A percentile compares a stretch with the other conserved stretches of the same genome.
These are phyloP conservation scores for Tardiomyces blankii DNA, from an alignment of 1,139 yeast species.

Conservation along the genomic window DNA sequence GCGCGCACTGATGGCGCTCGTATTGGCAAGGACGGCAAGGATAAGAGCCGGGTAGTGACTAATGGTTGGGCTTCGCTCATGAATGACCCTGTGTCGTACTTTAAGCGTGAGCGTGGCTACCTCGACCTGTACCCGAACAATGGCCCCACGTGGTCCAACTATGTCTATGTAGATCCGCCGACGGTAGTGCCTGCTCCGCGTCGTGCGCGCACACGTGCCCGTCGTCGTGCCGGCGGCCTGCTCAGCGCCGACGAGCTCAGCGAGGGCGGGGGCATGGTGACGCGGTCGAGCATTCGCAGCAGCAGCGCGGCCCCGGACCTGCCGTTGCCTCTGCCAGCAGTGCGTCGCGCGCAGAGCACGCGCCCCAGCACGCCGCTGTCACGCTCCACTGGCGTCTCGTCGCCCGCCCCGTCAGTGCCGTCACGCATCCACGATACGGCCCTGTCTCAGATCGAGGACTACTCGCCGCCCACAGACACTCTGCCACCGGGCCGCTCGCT, in stretches of 20 bases:
- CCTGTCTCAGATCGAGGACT: constrained; percentile 43
- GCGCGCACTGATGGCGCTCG: background rate
- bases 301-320: background rate
- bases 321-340: background rate
- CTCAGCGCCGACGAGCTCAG: background rate
- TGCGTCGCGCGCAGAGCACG: background rate
- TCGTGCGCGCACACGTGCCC: constrained; percentile 4
- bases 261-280: background rate
- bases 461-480: constrained; percentile 54
- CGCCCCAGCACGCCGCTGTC: background rate
- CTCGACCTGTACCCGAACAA: constrained; percentile 20
- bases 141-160: constrained; percentile 23
- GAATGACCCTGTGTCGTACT: constrained; percentile 20
- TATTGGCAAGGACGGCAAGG: background rate
- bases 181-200: constrained; percentile 4
- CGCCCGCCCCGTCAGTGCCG: background rate
- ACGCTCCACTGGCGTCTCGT: background rate
- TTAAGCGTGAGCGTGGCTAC: constrained; percentile 18
- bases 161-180: constrained; percentile 11
- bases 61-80: constrained; percentile 18
- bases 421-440: constrained; percentile 28
- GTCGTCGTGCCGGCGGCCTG: constrained; percentile 2
- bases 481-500: constrained; percentile 65
- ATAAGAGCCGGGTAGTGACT: background rate
- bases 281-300: background rate